Evolutionary conservation across 2,329 filamentous ascomycete species (phyloP).

Genomic region (Fusarium xylarioides): DNA sequence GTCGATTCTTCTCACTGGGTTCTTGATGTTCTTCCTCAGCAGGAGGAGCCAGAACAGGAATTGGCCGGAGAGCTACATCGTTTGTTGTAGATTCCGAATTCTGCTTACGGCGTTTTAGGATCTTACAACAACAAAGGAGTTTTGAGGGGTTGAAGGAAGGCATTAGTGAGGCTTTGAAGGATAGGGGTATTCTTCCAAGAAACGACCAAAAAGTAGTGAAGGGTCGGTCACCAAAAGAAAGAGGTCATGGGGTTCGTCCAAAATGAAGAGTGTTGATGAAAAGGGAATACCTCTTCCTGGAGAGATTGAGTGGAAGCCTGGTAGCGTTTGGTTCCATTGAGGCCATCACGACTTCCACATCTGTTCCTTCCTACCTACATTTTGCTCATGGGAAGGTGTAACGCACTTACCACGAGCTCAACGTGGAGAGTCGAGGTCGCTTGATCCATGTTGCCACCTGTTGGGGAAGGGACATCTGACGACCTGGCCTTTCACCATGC

Average conservation of each 20-base stretch:
- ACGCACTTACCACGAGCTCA: too few species aligned
- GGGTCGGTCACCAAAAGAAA: constrained; percentile 4
- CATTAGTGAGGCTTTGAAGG: background rate
- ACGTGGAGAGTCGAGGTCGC: too few species aligned
- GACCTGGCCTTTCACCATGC: background rate
- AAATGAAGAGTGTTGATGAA: constrained; percentile 1
- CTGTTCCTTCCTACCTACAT: background rate
- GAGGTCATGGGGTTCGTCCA: background rate
- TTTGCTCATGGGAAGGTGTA: background rate
- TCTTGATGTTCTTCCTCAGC: background rate
- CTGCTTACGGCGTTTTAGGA: constrained; percentile 2
- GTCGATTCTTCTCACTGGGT: background rate
- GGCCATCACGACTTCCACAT: background rate
- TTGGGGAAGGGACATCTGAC: background rate
- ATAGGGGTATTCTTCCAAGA: constrained; percentile 31
- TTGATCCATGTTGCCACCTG: background rate
- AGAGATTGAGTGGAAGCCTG: background rate
- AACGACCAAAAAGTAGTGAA: constrained; percentile 12
- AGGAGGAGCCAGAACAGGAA: background rate
- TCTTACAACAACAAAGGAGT: constrained; percentile 40
- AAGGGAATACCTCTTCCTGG: background rate
- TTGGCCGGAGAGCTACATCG: constrained; percentile 2
- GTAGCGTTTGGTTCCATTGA: background rate
- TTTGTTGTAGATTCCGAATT: background rate
- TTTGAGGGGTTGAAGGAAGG: constrained; percentile 16